These are phyloP conservation scores for Phytopythium chamaehyphon DNA, from an alignment of 352 stramenopile genomes.

Conservation along the genomic window DNA sequence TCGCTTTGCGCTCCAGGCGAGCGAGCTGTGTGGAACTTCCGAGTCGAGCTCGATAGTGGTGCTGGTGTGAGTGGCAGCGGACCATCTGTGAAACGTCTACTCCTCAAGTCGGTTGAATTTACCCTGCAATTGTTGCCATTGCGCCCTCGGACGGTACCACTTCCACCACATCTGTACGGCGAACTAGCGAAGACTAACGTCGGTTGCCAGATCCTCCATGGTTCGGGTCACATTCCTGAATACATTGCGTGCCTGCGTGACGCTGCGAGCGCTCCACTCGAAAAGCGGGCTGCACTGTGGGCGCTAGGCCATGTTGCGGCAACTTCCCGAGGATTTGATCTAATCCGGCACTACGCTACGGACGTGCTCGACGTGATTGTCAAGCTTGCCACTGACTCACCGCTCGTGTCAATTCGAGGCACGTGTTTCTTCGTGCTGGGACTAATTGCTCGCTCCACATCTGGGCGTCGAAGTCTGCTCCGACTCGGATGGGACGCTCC, in stretches of 20 bases:
- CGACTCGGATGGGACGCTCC: constrained; percentile 78
- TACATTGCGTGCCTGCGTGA: constrained; percentile 82
- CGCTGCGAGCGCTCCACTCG: constrained; percentile 73
- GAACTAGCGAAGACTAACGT: constrained; percentile 82
- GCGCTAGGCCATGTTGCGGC: constrained; percentile 79
- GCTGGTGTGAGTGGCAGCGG: constrained; percentile 33
- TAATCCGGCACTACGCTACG: constrained; percentile 76
- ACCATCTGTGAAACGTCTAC: constrained; percentile 50
- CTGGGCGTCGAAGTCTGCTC: constrained; percentile 56
- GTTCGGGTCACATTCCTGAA: constrained; percentile 77
- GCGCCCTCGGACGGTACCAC: constrained; percentile 68
- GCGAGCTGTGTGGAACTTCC: constrained; percentile 86
- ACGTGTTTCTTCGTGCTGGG: constrained; percentile 87
- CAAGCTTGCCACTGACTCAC: constrained; percentile 80
- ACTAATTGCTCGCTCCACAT: constrained; percentile 60
- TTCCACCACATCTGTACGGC: constrained; percentile 82
- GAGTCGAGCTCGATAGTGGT: constrained; percentile 76
- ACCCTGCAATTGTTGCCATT: constrained; percentile 80
- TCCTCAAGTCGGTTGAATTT: constrained; percentile 89
- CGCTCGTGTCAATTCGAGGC: constrained; percentile 77
- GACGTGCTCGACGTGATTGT: constrained; percentile 85
- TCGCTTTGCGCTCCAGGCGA: constrained; percentile 78
- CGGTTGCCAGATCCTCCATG: constrained; percentile 76
- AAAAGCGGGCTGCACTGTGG: constrained; percentile 84
- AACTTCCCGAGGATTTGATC: constrained; percentile 71